These are phyloP conservation scores for Spathaspora hagerdaliae DNA, from an alignment of 805 yeast species.

Conservation along the genomic window DNA sequence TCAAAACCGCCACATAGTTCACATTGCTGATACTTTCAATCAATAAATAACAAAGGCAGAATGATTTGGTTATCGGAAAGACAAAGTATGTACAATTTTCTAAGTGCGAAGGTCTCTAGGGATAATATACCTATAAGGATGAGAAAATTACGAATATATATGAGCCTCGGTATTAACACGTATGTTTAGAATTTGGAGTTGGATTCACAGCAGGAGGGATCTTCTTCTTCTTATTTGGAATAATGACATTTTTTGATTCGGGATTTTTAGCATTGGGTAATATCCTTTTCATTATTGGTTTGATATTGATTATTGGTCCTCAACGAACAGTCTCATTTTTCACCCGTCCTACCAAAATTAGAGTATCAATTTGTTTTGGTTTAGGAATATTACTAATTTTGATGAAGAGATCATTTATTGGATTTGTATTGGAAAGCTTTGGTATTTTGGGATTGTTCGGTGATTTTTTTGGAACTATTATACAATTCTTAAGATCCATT, in stretches of 20 bases:
- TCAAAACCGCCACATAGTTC: no score
- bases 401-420: slow-evolving; percentile 72
- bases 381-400: slow-evolving; percentile 75
- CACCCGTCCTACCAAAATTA: slow-evolving; percentile 78
- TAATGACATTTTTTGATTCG: slow-evolving; percentile 81
- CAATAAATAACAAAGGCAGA: not conserved
- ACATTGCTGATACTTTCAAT: no score
- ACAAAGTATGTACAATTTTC: slow-evolving; percentile 53
- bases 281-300: slow-evolving; percentile 73
- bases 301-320: slow-evolving; percentile 81
- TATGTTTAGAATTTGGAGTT: slow-evolving; percentile 72
- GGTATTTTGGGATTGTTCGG: slow-evolving; percentile 92
- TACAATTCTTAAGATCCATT: slow-evolving; percentile 79
- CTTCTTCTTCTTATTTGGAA: slow-evolving; percentile 74
- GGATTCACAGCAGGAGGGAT: slow-evolving; percentile 87
- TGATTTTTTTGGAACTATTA: slow-evolving; percentile 86
- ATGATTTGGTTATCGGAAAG: slow-evolving; percentile 75
- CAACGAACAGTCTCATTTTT: slow-evolving; percentile 79
- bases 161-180: no score
- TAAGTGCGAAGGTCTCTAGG: not conserved
- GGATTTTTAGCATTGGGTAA: slow-evolving; percentile 90
- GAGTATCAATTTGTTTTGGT: slow-evolving; percentile 79
- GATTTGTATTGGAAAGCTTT: slow-evolving; percentile 77
- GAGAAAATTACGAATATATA: not conserved
- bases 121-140: no score